phyloP scores from a whole-genome alignment of 306 rosid genomes.

The Prunus campanulata region DNA sequence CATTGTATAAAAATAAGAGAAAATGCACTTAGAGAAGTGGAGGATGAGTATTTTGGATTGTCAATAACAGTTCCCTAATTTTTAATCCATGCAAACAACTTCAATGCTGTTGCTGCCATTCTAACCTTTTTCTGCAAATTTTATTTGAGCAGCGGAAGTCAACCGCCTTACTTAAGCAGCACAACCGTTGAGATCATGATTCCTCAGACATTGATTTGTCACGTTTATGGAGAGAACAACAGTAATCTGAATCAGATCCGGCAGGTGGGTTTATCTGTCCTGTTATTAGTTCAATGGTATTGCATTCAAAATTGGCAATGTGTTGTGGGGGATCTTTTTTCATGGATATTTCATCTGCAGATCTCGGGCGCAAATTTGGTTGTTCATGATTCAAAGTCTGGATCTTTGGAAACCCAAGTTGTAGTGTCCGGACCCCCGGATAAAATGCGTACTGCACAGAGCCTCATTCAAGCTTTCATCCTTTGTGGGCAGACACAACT shows the following conservation, averaged over 20 bases:
- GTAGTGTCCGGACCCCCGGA: conserved; percentile 55
- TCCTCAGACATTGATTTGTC: conserved; percentile 53
- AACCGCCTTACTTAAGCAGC: conserved; percentile 34
- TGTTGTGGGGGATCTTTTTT: neutral
- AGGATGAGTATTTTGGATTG: no score
- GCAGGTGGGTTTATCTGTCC: conserved; percentile 49
- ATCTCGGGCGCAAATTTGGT: conserved; percentile 68
- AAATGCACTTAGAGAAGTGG: no score
- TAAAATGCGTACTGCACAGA: conserved; percentile 63
- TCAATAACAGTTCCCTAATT: no score
- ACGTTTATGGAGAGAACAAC: conserved; percentile 67
- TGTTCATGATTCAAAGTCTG: conserved; percentile 59
- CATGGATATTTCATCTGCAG: conserved; percentile 27
- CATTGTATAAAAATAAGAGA: no score
- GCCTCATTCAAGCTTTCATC: conserved; percentile 88
- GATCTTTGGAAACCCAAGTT: conserved; percentile 54
- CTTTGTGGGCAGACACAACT: conserved; percentile 56
- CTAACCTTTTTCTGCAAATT: conserved; percentile 10
- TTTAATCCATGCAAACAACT: neutral
- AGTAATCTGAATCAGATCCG: conserved; percentile 58
- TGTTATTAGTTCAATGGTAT: neutral
- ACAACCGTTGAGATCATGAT: conserved; percentile 57
- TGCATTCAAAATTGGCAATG: neutral
- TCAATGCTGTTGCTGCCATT: neutral
- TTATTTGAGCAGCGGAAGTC: conserved; percentile 46